Conservation (phyloP, 768 basidiomycete genomes). For the Boletellus ananiceps region DNA sequence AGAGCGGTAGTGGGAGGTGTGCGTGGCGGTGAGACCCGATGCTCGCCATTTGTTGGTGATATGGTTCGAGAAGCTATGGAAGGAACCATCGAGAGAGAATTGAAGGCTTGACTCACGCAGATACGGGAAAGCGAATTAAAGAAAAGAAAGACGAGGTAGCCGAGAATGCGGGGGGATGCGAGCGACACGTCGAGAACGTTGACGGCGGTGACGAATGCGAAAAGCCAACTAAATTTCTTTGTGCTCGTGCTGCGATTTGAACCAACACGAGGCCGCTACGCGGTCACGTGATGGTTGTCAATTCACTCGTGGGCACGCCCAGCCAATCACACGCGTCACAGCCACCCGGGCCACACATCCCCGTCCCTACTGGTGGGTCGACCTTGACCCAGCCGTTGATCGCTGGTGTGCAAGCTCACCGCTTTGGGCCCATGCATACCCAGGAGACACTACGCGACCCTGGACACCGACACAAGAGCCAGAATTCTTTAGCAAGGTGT, state of each 20-base stretch:
- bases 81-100: slow-evolving; percentile 18
- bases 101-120: slow-evolving; percentile 10
- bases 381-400: no score
- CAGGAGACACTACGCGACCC: no score
- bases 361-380: no score
- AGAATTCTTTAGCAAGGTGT: no score
- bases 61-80: slow-evolving; percentile 18
- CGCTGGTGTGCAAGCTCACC: no score
- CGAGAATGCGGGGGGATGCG: background rate
- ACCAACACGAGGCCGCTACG: slow-evolving; percentile 34
- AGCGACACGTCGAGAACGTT: slow-evolving; percentile 18
- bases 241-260: slow-evolving; percentile 20
- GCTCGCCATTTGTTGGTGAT: slow-evolving; percentile 30
- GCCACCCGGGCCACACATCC: no score
- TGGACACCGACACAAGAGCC: no score
- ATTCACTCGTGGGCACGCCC: slow-evolving; percentile 2
- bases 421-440: no score
- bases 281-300: slow-evolving; percentile 32
- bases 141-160: background rate
- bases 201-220: slow-evolving; percentile 9
- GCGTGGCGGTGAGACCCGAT: slow-evolving; percentile 28
- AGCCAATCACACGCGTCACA: background rate
- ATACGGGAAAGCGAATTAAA: background rate
- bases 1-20: slow-evolving; percentile 27
- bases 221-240: slow-evolving; percentile 25